Conservation (phyloP, 2,329 filamentous ascomycete species). For the Metarhizium guizhouense region DNA sequence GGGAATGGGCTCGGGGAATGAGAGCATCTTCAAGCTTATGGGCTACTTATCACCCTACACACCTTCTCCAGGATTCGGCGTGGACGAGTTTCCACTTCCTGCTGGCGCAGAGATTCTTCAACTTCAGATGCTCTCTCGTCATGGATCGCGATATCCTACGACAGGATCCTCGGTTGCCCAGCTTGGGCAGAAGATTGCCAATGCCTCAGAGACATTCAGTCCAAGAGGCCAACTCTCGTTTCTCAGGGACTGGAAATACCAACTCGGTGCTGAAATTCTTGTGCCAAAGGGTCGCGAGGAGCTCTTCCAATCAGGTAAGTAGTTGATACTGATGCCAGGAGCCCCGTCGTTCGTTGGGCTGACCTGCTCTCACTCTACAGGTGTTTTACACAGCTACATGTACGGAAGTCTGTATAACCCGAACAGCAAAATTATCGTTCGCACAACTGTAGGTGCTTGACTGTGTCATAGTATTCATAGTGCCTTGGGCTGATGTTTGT, state of each 20-base stretch:
- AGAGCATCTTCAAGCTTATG: conserved; percentile 63
- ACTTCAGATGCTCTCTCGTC: conserved; percentile 63
- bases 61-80: conserved; percentile 64
- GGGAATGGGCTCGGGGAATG: conserved; percentile 45
- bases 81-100: conserved; percentile 61
- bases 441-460: conserved; percentile 46
- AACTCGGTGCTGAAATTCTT: conserved; percentile 61
- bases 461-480: neutral
- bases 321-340: neutral
- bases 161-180: conserved; percentile 42
- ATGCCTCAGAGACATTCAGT: conserved; percentile 41
- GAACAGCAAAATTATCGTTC: conserved; percentile 61
- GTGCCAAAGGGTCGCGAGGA: conserved; percentile 66
- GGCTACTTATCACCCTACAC: conserved; percentile 60
- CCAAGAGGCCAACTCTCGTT: conserved; percentile 55
- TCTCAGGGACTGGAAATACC: conserved; percentile 59
- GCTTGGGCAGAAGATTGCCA: conserved; percentile 49
- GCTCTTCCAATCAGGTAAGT: conserved; percentile 52
- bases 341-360: neutral
- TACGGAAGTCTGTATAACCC: conserved; percentile 65
- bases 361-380: conserved; percentile 20
- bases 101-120: conserved; percentile 59
- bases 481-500: conserved; percentile 8
- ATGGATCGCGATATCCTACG: conserved; percentile 67
- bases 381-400: conserved; percentile 63